These are phyloP conservation scores for Diplodia corticola DNA, from an alignment of 2,329 filamentous ascomycete species.

Conservation along the genomic window DNA sequence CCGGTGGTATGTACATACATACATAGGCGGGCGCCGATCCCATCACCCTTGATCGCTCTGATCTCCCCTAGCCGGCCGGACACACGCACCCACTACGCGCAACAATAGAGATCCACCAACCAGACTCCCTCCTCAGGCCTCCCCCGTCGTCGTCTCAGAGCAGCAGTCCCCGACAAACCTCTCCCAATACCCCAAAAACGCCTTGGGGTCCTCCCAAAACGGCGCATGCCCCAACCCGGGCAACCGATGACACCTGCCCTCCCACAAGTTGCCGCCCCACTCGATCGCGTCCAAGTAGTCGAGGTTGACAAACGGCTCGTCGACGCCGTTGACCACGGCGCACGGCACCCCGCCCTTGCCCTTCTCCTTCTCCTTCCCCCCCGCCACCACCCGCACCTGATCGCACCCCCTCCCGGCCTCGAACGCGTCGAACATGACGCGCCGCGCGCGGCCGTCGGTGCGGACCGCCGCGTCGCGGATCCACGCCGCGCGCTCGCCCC, in stretches of 20 bases:
- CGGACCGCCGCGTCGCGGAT: constrained; percentile 32
- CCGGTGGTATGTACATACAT: no score
- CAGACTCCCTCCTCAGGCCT: constrained; percentile 23
- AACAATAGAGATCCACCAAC: no score
- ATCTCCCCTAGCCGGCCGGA: no score
- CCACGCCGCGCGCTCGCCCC: constrained; percentile 31
- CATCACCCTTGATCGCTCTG: neutral
- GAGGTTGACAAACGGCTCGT: constrained; percentile 36
- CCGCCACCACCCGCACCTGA: constrained; percentile 30
- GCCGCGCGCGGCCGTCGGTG: constrained; percentile 31
- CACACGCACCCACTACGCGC: neutral
- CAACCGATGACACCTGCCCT: constrained; percentile 31
- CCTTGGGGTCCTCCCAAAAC: constrained; percentile 32
- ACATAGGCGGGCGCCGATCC: neutral
- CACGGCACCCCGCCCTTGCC: constrained; percentile 28
- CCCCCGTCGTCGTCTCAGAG: no score
- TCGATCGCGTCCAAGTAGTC: constrained; percentile 34
- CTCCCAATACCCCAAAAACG: constrained; percentile 23
- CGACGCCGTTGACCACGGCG: constrained; percentile 35
- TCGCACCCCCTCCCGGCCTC: constrained; percentile 28
- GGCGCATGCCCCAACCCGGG: constrained; percentile 34
- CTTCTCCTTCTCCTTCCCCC: no score
- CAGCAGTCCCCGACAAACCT: constrained; percentile 25
- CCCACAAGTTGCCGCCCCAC: constrained; percentile 34
- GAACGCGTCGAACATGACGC: constrained; percentile 31